Percentiles rank a stretch among this genome's conserved stretches.
Conservation (phyloP, 1,284 basidiomycete species). For the Ustilago curta region DNA sequence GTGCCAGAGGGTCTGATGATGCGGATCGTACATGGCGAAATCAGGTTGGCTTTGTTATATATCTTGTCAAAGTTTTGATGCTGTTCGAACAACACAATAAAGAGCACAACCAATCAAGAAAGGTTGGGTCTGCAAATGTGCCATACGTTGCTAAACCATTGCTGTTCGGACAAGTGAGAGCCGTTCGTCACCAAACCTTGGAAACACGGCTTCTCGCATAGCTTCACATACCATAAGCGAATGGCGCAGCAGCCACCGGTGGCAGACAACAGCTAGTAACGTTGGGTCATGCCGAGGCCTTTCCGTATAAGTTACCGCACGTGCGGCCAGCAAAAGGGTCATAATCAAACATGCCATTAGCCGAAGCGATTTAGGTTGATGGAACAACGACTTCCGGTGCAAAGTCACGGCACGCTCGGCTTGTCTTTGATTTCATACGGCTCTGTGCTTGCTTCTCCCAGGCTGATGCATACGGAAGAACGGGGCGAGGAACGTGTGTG, state of each 20-base stretch:
- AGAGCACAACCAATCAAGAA: background rate
- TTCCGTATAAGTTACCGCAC: no score
- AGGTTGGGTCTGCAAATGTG: background rate
- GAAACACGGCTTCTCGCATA: no score
- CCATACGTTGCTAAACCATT: background rate
- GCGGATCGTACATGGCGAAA: background rate
- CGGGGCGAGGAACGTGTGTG: no score
- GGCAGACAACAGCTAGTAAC: no score
- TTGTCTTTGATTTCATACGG: background rate
- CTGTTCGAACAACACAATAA: background rate
- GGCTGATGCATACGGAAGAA: no score
- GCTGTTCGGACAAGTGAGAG: background rate
- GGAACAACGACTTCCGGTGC: constrained; percentile 23
- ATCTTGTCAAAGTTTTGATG: background rate
- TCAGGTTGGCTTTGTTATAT: background rate
- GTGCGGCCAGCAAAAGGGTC: background rate
- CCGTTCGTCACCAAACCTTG: background rate
- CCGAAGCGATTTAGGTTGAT: constrained; percentile 26
- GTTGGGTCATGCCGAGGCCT: no score
- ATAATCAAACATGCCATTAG: constrained; percentile 13
- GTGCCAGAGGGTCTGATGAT: no score
- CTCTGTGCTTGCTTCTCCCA: no score
- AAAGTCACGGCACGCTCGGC: constrained; percentile 1
- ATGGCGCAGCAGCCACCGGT: no score
- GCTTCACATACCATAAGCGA: no score